A percentile compares a stretch with the other conserved stretches of the same genome.
Conservation (phyloP, 1,284 basidiomycete species). For the Malassezia caprae region DNA sequence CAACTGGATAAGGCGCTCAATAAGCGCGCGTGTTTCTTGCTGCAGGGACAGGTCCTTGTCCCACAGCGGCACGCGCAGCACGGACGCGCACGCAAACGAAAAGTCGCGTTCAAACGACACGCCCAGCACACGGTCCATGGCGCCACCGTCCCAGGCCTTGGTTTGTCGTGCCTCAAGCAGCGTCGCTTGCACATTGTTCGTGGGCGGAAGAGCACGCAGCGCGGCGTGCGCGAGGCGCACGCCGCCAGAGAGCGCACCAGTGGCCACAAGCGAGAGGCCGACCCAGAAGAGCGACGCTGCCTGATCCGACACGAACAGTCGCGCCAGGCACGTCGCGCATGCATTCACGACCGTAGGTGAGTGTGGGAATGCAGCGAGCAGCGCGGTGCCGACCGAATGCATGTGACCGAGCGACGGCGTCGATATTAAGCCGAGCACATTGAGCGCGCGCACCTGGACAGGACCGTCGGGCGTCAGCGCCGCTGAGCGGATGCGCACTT, state of each 20-base stretch:
- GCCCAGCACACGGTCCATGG: conserved; percentile 5
- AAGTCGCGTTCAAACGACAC: conserved; percentile 7
- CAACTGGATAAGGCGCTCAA: background rate
- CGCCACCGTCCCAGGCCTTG: background rate
- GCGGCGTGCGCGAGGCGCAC: background rate
- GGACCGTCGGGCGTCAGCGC: background rate
- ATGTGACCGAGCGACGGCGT: background rate
- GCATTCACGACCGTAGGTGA: background rate
- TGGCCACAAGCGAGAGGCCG: background rate
- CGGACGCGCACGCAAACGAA: conserved; percentile 3
- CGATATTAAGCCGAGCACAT: background rate
- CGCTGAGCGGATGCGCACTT: background rate
- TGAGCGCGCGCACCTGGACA: background rate
- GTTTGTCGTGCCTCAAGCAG: background rate
- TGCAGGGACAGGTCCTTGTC: background rate
- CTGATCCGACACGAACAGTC: background rate
- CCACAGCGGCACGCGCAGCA: conserved; percentile 2
- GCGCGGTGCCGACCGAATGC: background rate
- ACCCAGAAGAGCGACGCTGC: conserved; percentile 8
- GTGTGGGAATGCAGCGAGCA: background rate
- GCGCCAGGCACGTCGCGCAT: background rate
- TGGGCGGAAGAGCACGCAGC: background rate
- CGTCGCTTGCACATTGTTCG: background rate
- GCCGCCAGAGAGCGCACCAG: background rate
- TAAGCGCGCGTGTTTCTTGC: background rate